These are phyloP conservation scores for Uncinocarpus reesii DNA, from an alignment of 2,329 filamentous ascomycete genomes.

Conservation along the genomic window DNA sequence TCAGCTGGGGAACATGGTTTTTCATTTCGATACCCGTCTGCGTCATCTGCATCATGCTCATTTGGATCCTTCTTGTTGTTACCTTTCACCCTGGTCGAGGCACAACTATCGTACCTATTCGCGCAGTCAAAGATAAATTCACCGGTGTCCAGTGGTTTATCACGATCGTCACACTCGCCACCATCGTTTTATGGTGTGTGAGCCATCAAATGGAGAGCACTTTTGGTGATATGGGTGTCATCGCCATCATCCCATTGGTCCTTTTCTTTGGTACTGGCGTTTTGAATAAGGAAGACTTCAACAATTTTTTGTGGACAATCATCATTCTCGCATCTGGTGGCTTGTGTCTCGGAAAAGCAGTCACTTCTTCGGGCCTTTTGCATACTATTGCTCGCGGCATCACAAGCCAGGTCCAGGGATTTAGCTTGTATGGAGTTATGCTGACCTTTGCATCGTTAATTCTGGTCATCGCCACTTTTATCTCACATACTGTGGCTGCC, in stretches of 20 bases:
- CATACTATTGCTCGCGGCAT: conserved; percentile 77
- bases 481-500: conserved; percentile 92
- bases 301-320: conserved; percentile 99
- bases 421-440: conserved; percentile 76
- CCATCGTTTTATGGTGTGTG: conserved; percentile 85
- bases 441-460: conserved; percentile 78
- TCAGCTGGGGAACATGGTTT: conserved; percentile 94
- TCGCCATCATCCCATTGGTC: conserved; percentile 90
- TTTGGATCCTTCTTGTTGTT: conserved; percentile 76
- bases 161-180: conserved; percentile 65
- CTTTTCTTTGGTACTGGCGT: conserved; percentile 96
- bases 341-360: conserved; percentile 81
- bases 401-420: conserved; percentile 59
- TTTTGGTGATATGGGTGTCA: conserved; percentile 97
- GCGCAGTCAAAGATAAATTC: conserved; percentile 79
- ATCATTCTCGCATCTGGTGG: conserved; percentile 95
- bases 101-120: conserved; percentile 83
- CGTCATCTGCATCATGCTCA: conserved; percentile 72
- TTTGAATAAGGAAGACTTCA: conserved; percentile 96
- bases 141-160: conserved; percentile 90
- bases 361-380: conserved; percentile 82
- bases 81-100: conserved; percentile 78
- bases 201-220: conserved; percentile 76
- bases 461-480: conserved; percentile 89
- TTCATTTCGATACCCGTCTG: conserved; percentile 91